Conservation (phyloP, 2,329 filamentous ascomycete species). For the Stachybotrys chlorohalonatus region DNA sequence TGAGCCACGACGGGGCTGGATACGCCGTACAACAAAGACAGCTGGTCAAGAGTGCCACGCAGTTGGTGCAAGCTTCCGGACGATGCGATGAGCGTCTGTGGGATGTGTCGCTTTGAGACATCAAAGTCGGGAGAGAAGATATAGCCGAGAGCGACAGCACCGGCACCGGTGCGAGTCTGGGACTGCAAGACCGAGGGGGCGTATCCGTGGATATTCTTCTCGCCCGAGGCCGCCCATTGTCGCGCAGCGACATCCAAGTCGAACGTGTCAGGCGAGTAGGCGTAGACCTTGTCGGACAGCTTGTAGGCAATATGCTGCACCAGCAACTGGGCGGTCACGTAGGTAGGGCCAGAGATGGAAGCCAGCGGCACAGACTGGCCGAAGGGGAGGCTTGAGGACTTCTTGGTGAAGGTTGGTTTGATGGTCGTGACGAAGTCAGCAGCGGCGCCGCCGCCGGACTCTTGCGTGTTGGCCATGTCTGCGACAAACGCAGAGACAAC, state of each 20-base stretch:
- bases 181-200: slow-evolving; percentile 68
- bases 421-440: slow-evolving; percentile 12
- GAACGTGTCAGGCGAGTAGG: slow-evolving; percentile 90
- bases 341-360: slow-evolving; percentile 75
- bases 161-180: slow-evolving; percentile 82
- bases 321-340: slow-evolving; percentile 85
- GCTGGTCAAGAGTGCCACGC: slow-evolving; percentile 78
- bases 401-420: slow-evolving; percentile 21
- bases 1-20: slow-evolving; percentile 91
- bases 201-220: slow-evolving; percentile 76
- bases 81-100: slow-evolving; percentile 82
- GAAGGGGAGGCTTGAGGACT: slow-evolving; percentile 47
- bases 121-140: slow-evolving; percentile 98
- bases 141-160: slow-evolving; percentile 86
- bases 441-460: slow-evolving; percentile 24
- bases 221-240: slow-evolving; percentile 60
- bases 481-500: no score
- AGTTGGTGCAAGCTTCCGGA: slow-evolving; percentile 74
- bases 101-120: slow-evolving; percentile 78
- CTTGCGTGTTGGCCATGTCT: slow-evolving; percentile 22
- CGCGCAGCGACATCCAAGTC: slow-evolving; percentile 79
- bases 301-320: slow-evolving; percentile 95
- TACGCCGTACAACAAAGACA: slow-evolving; percentile 82
- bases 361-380: slow-evolving; percentile 45
- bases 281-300: slow-evolving; percentile 94